These are phyloP conservation scores for Mortierella polycephala DNA, from an alignment of 371 early-diverging fungal genomes.

Conservation along the genomic window DNA sequence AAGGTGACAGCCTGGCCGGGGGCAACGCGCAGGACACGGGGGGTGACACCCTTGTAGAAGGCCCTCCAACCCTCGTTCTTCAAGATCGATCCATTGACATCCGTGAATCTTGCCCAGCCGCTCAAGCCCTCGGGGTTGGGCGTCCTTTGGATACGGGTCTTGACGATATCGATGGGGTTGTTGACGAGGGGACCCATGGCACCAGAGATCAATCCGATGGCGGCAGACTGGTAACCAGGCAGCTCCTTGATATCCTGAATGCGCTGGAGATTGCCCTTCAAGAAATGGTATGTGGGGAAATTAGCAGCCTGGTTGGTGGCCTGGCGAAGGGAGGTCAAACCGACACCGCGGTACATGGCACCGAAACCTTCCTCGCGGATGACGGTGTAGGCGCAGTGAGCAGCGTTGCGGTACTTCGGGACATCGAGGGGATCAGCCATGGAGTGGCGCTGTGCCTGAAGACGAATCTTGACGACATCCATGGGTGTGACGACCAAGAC, in stretches of 20 bases:
- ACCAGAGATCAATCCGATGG: conserved; percentile 94
- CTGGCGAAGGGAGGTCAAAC: conserved; percentile 94
- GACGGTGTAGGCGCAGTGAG: conserved; percentile 93
- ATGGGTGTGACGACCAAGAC: conserved; percentile 96
- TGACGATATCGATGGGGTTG: conserved; percentile 98
- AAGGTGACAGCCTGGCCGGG: conserved; percentile 91
- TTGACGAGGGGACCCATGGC: conserved; percentile 97
- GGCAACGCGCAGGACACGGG: conserved; percentile 92
- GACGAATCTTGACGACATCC: conserved; percentile 97
- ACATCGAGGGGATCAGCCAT: conserved; percentile 97
- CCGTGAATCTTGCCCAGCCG: conserved; percentile 84
- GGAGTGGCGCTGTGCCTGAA: conserved; percentile 96
- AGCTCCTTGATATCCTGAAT: conserved; percentile 84
- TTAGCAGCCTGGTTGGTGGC: conserved; percentile 99
- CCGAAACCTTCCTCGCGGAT: conserved; percentile 91
- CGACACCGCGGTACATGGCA: conserved; percentile 95
- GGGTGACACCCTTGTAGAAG: conserved; percentile 97
- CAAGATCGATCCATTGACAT: conserved; percentile 77
- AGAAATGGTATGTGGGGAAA: conserved; percentile 96
- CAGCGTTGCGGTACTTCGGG: conserved; percentile 96
- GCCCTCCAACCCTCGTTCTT: conserved; percentile 92
- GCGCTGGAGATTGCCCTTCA: conserved; percentile 77
- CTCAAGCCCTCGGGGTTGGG: conserved; percentile 73
- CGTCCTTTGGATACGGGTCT: conserved; percentile 95
- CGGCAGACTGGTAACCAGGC: conserved; percentile 91